Conservation (phyloP, 192 early-diverging fungal species). For the Chytriomyces sp. region DNA sequence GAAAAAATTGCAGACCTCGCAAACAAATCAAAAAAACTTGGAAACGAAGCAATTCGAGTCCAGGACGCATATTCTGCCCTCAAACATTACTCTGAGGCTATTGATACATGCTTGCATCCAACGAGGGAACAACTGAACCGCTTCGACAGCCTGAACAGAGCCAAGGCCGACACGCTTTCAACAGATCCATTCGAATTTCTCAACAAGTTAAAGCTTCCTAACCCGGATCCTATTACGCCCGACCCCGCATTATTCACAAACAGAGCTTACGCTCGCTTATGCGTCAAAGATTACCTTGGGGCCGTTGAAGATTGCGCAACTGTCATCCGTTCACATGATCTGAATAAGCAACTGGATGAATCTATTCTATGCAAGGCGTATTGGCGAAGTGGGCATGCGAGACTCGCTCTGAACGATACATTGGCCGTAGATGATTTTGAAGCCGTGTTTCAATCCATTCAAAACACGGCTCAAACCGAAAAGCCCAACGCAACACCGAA, state of each 20-base stretch:
- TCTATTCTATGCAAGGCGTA: not conserved
- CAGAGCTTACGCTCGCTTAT: not conserved
- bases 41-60: slow-evolving; percentile 17
- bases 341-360: not conserved
- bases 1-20: slow-evolving; percentile 21
- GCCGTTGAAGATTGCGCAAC: slow-evolving; percentile 9
- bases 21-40: not conserved
- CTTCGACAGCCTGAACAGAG: not conserved
- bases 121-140: not conserved
- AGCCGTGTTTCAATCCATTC: not conserved
- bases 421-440: not conserved
- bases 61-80: not conserved
- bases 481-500: not conserved
- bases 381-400: not conserved
- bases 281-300: slow-evolving; percentile 5
- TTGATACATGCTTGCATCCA: slow-evolving; percentile 19
- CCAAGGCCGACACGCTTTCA: not conserved
- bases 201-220: not conserved
- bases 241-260: slow-evolving; percentile 21
- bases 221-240: slow-evolving; percentile 12
- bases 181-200: slow-evolving; percentile 28
- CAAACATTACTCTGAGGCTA: slow-evolving; percentile 25
- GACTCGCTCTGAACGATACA: not conserved
- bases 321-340: not conserved
- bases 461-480: not conserved